Base-by-base conservation (phyloP, 345 rosid species). In the Acer yangbiense region DNA sequence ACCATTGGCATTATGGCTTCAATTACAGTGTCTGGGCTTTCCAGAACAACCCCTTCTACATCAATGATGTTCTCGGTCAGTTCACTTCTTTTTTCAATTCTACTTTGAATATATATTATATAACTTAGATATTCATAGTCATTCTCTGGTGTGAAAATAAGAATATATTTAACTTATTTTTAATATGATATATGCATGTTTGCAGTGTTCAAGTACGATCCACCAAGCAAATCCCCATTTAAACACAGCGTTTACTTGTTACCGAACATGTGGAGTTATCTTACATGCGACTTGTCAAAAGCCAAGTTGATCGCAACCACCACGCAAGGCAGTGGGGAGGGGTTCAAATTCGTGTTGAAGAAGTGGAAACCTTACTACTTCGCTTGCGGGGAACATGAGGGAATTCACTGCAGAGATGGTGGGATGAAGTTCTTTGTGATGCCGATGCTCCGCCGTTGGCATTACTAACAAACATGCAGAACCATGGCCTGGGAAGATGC, bases 181-280 rank as follows among this genome's bases (percentile, higher is more conserved):
- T 1, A 7, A 43, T 43, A 46, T 32, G 3, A 5, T 60, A 4
- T 11, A 9, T 32, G 29, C 29, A 32, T 35, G 39, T 35, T 10
- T 81, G 90, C 85, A 94, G 97, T 92, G 39, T 94, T 94, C 88
- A 94, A 90, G 61, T 74, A 88, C 63, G 89, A 89, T 64, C 84
- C 88, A 39, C 94, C 96, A 5, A 88, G 82, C 35, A 83, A 76
- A 2, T 85, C 77, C 78, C 83, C 84, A 0, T 83, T 77, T 54
- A 84, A 89, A 1, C 97, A 94, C 68, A 91, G 86, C 13, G 94
- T 94, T 2, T 94, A 92, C 84, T 27, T 86, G 83, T 77, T 91
- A 21, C 88, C 88, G 0, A 74, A 89, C 78, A 60, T 77, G 12
- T 20, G 77, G 80, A 93, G 97, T 82, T 93, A 44, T 82, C 1